Conservation (phyloP, 2,329 filamentous ascomycete genomes). For the Chaetothyriales sp. region DNA sequence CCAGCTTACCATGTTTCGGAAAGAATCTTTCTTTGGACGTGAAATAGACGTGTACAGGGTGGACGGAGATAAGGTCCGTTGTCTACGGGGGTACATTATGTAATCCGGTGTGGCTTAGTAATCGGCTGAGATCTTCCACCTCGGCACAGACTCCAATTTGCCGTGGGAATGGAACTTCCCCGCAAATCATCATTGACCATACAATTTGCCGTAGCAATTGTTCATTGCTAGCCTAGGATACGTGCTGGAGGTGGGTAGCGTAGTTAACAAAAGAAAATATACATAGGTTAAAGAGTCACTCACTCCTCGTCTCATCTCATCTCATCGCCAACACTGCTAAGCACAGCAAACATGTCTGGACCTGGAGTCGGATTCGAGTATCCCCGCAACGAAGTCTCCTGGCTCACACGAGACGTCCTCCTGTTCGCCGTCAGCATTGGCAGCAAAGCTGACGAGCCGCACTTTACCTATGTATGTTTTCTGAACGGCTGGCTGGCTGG, state of each 20-base stretch:
- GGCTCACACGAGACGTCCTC: slow-evolving; percentile 75
- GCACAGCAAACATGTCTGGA: slow-evolving; percentile 26
- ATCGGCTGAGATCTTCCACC: too few species aligned
- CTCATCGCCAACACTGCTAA: not conserved
- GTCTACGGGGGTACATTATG: too few species aligned
- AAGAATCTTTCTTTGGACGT: not conserved
- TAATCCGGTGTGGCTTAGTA: too few species aligned
- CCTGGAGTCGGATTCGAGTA: slow-evolving; percentile 63
- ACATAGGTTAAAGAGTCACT: too few species aligned
- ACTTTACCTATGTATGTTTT: slow-evolving; percentile 67
- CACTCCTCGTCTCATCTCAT: not conserved
- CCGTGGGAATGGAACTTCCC: not conserved
- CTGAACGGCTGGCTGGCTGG: not conserved
- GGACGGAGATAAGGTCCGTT: too few species aligned
- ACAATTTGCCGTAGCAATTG: too few species aligned
- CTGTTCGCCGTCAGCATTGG: slow-evolving; percentile 87
- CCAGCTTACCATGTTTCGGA: not conserved
- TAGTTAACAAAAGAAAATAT: too few species aligned
- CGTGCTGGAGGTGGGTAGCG: too few species aligned
- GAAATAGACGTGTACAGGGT: too few species aligned
- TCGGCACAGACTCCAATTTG: not conserved
- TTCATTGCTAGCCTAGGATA: too few species aligned
- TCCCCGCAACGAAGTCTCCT: slow-evolving; percentile 58
- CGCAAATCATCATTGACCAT: not conserved
- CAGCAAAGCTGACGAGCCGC: slow-evolving; percentile 68